Conservation (phyloP, 805 yeast genomes). For the Zygosaccharomyces pseudorouxii region DNA sequence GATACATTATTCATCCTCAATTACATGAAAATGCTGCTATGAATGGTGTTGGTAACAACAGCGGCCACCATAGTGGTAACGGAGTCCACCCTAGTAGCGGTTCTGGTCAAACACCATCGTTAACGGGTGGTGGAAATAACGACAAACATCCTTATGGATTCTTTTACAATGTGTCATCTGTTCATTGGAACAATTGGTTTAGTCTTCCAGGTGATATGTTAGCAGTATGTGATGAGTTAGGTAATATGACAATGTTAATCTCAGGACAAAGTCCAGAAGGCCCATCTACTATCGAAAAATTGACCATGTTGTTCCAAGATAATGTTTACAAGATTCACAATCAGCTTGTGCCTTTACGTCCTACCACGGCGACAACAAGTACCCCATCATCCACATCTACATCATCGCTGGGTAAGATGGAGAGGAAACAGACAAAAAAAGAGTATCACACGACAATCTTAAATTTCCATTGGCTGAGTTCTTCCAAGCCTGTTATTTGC, state of each 20-base stretch:
- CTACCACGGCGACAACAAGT: constrained; percentile 3
- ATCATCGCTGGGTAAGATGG: constrained; percentile 36
- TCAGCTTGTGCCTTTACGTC: constrained; percentile 26
- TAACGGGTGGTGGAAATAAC: constrained; percentile 11
- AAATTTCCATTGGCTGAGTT: constrained; percentile 43
- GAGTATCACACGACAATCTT: constrained; percentile 33
- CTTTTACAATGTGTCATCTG: constrained; percentile 39
- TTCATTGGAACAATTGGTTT: constrained; percentile 64
- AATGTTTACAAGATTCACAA: constrained; percentile 33
- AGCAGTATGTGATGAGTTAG: constrained; percentile 69
- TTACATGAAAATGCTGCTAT: constrained; percentile 22
- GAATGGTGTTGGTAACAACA: constrained; percentile 12
- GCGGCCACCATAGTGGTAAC: constrained; percentile 13
- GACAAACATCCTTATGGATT: constrained; percentile 24
- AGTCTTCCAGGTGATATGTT: constrained; percentile 63
- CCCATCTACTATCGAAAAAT: constrained; percentile 31
- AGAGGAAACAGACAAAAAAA: constrained; percentile 36
- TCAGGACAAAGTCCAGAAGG: constrained; percentile 45
- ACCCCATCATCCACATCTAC: constrained; percentile 2
- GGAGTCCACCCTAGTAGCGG: constrained; percentile 9
- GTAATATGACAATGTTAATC: constrained; percentile 55
- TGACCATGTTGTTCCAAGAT: constrained; percentile 39
- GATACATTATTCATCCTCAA: constrained; percentile 32
- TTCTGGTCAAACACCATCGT: constrained; percentile 14
- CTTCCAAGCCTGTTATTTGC: constrained; percentile 35